Evolutionary conservation across 1,284 basidiomycete genomes (phyloP).

Genomic region (Filobasidium uniguttulatum): DNA sequence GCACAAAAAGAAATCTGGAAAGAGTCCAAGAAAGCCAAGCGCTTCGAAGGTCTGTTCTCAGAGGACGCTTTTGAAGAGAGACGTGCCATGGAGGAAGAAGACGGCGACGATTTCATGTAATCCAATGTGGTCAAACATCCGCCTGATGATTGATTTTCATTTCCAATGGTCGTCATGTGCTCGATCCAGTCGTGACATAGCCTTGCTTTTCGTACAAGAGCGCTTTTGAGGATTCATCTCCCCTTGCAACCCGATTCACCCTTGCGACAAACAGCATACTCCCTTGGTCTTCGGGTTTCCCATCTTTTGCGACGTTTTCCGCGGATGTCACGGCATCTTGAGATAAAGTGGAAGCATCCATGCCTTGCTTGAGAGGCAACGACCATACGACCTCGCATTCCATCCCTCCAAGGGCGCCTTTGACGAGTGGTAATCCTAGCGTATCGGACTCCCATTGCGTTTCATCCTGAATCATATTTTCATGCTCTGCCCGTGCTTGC

Average conservation of each 20-base stretch:
- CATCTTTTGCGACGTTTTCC: background rate
- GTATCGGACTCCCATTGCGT: slow-evolving; percentile 2
- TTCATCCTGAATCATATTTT: slow-evolving; percentile 2
- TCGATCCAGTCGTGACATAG: background rate
- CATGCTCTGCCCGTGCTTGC: slow-evolving; percentile 9
- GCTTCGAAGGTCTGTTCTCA: slow-evolving; percentile 34
- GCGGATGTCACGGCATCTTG: background rate
- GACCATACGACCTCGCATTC: slow-evolving; percentile 4
- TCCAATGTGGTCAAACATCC: background rate
- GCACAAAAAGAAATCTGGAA: slow-evolving; percentile 35
- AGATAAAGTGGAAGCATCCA: background rate
- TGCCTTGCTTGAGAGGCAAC: slow-evolving; percentile 1
- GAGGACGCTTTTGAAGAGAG: slow-evolving; percentile 29
- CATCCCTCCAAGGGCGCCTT: slow-evolving; percentile 5
- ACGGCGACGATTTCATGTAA: slow-evolving; percentile 37
- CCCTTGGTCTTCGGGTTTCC: slow-evolving; percentile 1
- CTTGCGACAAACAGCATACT: slow-evolving; percentile 13
- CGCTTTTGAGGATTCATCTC: background rate
- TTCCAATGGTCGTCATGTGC: background rate
- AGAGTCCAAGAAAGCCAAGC: slow-evolving; percentile 30
- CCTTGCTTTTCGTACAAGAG: slow-evolving; percentile 1
- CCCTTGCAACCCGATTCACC: slow-evolving; percentile 2
- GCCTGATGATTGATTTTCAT: background rate
- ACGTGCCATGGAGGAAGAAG: slow-evolving; percentile 21
- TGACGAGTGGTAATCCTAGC: slow-evolving; percentile 6